Conservation (phyloP, 2,329 filamentous ascomycete genomes). For the Pyrenochaeta sp. region DNA sequence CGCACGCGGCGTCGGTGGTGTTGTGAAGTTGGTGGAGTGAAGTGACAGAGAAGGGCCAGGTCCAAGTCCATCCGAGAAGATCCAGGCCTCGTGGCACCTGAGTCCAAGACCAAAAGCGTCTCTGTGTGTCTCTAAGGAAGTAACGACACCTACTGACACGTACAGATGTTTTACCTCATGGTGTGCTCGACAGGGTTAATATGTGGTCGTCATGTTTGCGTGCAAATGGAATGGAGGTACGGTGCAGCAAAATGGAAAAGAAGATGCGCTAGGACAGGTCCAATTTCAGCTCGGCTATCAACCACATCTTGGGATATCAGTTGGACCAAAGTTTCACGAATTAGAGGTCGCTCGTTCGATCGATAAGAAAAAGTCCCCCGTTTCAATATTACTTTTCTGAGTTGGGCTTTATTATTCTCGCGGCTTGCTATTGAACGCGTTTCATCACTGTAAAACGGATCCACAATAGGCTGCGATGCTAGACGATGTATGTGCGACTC, state of each 20-base stretch:
- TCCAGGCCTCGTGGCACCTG: conserved; percentile 46
- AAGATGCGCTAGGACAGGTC: conserved; percentile 40
- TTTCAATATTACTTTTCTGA: too few relatives aligned
- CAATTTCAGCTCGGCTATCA: conserved; percentile 49
- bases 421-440: too few relatives aligned
- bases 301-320: conserved; percentile 35
- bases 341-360: neutral
- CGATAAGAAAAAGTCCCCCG: neutral
- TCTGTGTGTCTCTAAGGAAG: conserved; percentile 13
- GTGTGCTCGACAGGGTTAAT: conserved; percentile 9
- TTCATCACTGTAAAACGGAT: too few relatives aligned
- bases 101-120: conserved; percentile 25
- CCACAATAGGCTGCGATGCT: too few relatives aligned
- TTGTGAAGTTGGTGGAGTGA: conserved; percentile 37
- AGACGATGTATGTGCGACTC: too few relatives aligned
- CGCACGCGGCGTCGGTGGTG: conserved; percentile 27
- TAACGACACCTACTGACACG: conserved; percentile 22
- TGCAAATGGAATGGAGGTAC: conserved; percentile 39
- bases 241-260: conserved; percentile 34
- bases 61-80: conserved; percentile 42
- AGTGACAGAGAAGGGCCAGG: conserved; percentile 41
- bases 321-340: conserved; percentile 23
- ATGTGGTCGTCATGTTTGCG: conserved; percentile 29
- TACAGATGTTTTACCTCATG: conserved; percentile 15
- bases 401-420: too few relatives aligned